Conservation (phyloP, 305 asterid genomes). For the Solanum hybrid region DNA sequence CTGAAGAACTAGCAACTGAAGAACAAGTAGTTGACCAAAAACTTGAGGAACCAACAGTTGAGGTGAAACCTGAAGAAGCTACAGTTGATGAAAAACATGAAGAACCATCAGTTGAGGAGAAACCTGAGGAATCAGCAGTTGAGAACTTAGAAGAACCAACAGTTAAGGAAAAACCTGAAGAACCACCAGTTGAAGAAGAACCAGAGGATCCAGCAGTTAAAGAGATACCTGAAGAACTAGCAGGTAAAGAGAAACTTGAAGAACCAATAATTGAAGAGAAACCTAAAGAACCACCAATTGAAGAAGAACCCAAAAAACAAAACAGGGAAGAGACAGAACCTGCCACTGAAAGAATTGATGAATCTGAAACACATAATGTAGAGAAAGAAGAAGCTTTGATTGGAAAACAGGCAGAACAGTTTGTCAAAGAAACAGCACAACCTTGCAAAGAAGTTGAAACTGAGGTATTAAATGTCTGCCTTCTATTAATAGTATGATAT, state of each 20-base stretch:
- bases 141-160: background rate
- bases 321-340: background rate
- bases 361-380: slow-evolving; percentile 1
- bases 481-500: background rate
- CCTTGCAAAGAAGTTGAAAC: slow-evolving; percentile 9
- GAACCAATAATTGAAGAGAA: background rate
- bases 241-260: background rate
- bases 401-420: background rate
- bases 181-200: background rate
- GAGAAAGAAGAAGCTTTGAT: slow-evolving; percentile 4
- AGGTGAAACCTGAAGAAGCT: background rate
- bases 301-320: background rate
- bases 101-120: background rate
- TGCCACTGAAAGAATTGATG: background rate
- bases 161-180: background rate
- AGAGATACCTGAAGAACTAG: background rate
- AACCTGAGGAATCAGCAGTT: background rate
- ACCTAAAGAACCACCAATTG: background rate
- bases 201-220: too few species aligned
- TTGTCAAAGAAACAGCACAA: slow-evolving; percentile 7
- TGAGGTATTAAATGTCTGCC: slow-evolving; percentile 7
- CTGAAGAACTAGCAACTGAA: background rate
- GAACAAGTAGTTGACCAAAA: background rate
- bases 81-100: background rate
- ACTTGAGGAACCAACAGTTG: background rate